phyloP scores from a whole-genome alignment of 2,329 filamentous ascomycete genomes.

The Raffaelea ambrosiae region DNA sequence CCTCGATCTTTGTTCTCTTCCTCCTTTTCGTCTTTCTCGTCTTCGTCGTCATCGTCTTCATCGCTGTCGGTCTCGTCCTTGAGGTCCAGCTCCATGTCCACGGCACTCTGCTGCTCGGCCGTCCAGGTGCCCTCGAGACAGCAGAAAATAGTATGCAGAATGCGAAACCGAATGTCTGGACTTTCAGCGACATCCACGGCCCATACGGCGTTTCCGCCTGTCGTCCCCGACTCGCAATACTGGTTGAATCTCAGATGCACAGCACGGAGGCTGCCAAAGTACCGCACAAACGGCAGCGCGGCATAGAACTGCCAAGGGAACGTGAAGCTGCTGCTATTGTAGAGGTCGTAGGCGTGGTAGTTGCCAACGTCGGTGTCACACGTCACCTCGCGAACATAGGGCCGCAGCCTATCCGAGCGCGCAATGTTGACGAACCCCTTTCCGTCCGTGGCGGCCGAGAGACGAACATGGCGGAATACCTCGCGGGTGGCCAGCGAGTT shows the following conservation, averaged over 20 bases:
- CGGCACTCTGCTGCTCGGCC: neutral
- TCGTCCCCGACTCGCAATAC: neutral
- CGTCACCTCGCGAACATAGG: neutral
- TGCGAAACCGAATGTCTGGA: neutral
- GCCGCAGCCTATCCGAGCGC: neutral
- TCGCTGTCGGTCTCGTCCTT: neutral
- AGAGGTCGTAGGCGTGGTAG: neutral
- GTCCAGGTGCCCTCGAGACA: neutral
- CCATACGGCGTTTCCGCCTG: neutral
- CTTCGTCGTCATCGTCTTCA: neutral
- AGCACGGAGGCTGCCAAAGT: neutral
- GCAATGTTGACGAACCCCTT: neutral
- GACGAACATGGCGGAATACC: neutral
- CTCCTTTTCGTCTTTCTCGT: neutral
- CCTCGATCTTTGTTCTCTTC: too few species aligned
- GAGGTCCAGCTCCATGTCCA: too few species aligned
- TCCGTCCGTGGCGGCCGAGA: neutral
- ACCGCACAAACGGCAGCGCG: neutral
- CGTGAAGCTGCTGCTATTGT: neutral
- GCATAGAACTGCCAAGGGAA: neutral
- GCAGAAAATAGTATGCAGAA: neutral
- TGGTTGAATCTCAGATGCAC: neutral
- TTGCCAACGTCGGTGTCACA: neutral
- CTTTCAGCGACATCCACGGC: neutral
- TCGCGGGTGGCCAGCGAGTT: neutral